Evolutionary conservation across 1,139 yeast genomes (phyloP), one percentile per base, ranked within the genome.

Genomic region (Maudiozyma humilis): DNA sequence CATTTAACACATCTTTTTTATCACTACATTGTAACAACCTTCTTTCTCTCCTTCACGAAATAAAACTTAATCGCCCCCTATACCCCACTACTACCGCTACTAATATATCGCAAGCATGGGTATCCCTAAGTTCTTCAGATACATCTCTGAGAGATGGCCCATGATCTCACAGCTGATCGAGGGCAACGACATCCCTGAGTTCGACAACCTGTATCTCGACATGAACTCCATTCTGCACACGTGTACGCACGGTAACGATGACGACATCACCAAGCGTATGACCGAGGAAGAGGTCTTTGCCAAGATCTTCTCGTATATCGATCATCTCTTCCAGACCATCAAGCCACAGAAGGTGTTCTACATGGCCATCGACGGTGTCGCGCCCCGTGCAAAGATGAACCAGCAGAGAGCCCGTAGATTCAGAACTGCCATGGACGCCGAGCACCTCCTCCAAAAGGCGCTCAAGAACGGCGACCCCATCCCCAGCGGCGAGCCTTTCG

Each of bases 321-420:
- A 93, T 62, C 97, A 91, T 65, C 70, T 93, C 50, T 91, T 93
- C 59, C 82, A 81, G 50, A 78, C 87, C 32, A 88, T 91, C 54
- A 79, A 80, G 59, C 99, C 99, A 5, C 74, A 84, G 56, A 76
- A 87, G 61, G 78, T 85, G 29, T 86, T 93, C 56, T 89, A 84
- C 64, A 89, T 93, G 95, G 98, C 99, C 4, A 88, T 93, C 50
- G 99, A 93, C 68, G 99, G 99, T 54, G 99, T 93, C 42, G 98
- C 98, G 0, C 99, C 99, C 42, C 75, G 99, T 59, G 99, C 99
- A 23, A 93, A 93, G 63, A 93, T 93, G 97, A 93, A 93, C 63
- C 99, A 93, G 66, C 99, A 93, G 66, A 79, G 99, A 65, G 84
- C 98, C 2, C 79, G 99, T 70, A 78, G 99, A 65, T 93, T 93